Evolutionary conservation across 108 stramenopile species (phyloP), one percentile per base, ranked within the genome.

Genomic region (Parietichytrium sp.): DNA sequence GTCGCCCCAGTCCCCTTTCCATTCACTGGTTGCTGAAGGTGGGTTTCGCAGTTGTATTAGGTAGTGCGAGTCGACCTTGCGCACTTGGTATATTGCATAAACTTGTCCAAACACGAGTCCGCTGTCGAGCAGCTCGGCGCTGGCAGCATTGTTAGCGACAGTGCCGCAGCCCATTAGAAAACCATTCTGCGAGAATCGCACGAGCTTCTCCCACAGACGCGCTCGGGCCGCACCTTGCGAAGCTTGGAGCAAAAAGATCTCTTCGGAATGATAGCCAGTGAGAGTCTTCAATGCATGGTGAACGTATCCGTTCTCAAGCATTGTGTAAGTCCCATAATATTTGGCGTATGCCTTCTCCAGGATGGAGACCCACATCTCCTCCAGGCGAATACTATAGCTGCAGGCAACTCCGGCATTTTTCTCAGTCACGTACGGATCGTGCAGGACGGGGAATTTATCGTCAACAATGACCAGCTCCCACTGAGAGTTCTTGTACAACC

Each of bases 281-380:
- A 87, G 49, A 1, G 85, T 84, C 52, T 78, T 85, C 15, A 87
- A 50, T 4, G 81, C 87, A 16, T 87, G 81, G 47, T 85, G 81
- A 4, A 81, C 87, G 31, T 49, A 85, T 10, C 87, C 87, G n/a
- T 49, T 81, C 13, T 72, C 51, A 10, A 87, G 78, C 49, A 78
- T 49, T 18, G 49, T 45, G 79, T 85, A 87, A 6, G 48, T 52
- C 1, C 87, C 87, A 47, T 50, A 51, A 6, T 47, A 49, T 51
- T 87, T 87, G 16, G 87, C 87, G 13, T 61, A 83, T 1, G 87
- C 87, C 50, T 87, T 87, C 33, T 87, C 87, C 3, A 83, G n/a
- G 3, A 87, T 27, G 15, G 55, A 25, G 3, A 85, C 87, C 87
- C 87, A 87, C 29, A 87, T 30, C 49, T 90, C 89, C 26, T 84